Conservation (phyloP, 2,329 filamentous ascomycete species). For the Aspergillus clavatus region DNA sequence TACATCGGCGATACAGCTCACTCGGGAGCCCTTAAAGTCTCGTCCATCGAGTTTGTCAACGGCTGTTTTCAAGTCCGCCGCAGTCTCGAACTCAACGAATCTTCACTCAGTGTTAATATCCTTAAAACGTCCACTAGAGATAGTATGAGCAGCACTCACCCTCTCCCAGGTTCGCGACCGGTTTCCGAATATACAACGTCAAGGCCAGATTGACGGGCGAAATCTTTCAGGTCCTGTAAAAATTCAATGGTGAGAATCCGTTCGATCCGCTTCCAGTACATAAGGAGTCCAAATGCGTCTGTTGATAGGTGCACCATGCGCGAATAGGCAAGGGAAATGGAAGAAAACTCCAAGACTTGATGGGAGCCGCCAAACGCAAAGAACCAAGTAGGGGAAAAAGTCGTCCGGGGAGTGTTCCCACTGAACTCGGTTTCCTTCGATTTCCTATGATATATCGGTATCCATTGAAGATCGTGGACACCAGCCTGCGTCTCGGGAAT, state of each 20-base stretch:
- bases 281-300: slow-evolving; percentile 14
- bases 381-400: too few species aligned
- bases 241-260: slow-evolving; percentile 73
- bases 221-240: slow-evolving; percentile 99
- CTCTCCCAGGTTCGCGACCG: slow-evolving; percentile 84
- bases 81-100: slow-evolving; percentile 97
- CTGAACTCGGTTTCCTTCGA: too few species aligned
- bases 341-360: background rate
- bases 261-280: slow-evolving; percentile 63
- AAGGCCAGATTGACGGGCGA: slow-evolving; percentile 91
- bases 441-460: too few species aligned
- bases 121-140: slow-evolving; percentile 12
- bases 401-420: too few species aligned
- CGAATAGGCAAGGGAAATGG: too few species aligned
- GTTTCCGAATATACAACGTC: slow-evolving; percentile 99
- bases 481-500: background rate
- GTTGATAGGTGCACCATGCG: too few species aligned
- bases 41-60: slow-evolving; percentile 91
- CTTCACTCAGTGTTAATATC: slow-evolving; percentile 47
- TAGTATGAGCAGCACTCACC: slow-evolving; percentile 55
- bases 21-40: slow-evolving; percentile 86
- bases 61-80: slow-evolving; percentile 79
- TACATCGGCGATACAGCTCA: slow-evolving; percentile 86
- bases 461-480: slow-evolving; percentile 7
- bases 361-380: background rate